These are phyloP conservation scores for Kodamaea lidongshanica DNA, from an alignment of 805 yeast species.

Conservation along the genomic window DNA sequence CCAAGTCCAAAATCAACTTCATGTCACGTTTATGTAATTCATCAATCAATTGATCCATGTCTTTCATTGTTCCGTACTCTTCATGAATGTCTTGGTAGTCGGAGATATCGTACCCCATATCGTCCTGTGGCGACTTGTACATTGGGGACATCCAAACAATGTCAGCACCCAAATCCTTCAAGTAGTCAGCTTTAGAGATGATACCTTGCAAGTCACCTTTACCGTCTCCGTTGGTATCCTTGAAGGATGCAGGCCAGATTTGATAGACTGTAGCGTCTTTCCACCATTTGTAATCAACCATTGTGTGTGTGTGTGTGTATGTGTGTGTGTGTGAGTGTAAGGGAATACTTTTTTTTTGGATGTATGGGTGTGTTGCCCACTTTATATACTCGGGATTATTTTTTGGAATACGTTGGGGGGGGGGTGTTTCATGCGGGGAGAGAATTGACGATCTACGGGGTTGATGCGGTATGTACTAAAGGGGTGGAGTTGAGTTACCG, in stretches of 20 bases:
- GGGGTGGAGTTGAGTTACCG: no score
- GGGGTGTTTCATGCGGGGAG: no score
- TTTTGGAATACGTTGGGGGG: no score
- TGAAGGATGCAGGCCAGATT: constrained; percentile 56
- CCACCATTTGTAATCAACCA: constrained; percentile 41
- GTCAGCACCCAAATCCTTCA: constrained; percentile 44
- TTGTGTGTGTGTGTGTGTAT: no score
- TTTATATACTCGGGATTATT: no score
- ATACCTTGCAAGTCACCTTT: constrained; percentile 54
- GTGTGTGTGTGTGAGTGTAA: no score
- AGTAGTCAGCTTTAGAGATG: constrained; percentile 44
- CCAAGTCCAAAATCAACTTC: constrained; percentile 50
- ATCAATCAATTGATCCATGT: constrained; percentile 43
- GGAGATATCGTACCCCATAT: constrained; percentile 58
- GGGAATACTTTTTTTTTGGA: no score
- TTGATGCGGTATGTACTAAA: no score
- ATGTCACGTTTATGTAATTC: constrained; percentile 45
- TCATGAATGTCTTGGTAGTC: constrained; percentile 49
- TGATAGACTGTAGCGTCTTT: constrained; percentile 52
- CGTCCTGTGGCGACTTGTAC: constrained; percentile 54
- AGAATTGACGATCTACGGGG: no score
- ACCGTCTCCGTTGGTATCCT: constrained; percentile 56
- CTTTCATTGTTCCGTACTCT: constrained; percentile 49
- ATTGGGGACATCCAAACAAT: constrained; percentile 55
- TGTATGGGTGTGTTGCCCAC: no score